Percentiles rank a stretch among this genome's conserved stretches.
Evolutionary conservation across 768 basidiomycete species (phyloP).

Genomic region (Nevesoporus exiguus): DNA sequence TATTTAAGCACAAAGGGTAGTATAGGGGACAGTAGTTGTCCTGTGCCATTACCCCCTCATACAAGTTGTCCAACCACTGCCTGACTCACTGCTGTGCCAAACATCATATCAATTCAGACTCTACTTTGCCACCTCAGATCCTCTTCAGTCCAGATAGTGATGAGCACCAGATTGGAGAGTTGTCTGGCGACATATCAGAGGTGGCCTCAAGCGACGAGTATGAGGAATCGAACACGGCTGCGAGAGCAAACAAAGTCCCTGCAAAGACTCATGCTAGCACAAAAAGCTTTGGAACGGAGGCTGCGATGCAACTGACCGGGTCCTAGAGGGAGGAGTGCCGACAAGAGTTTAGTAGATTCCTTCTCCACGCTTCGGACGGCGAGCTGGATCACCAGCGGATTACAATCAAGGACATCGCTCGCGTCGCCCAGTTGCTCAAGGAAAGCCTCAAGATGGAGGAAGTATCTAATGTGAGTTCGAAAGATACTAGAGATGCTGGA

Average conservation of each 20-base stretch:
- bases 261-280: neutral
- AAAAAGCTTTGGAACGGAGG: neutral
- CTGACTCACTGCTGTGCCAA: no score
- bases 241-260: constrained; percentile 9
- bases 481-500: constrained; percentile 80
- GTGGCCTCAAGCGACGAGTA: constrained; percentile 32
- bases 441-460: constrained; percentile 76
- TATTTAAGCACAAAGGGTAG: no score
- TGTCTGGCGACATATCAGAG: constrained; percentile 20
- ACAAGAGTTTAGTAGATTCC: constrained; percentile 69
- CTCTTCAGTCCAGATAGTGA: constrained; percentile 33
- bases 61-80: no score
- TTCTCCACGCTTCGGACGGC: constrained; percentile 48
- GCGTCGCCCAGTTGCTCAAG: constrained; percentile 58
- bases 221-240: constrained; percentile 13
- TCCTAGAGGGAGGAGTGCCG: constrained; percentile 54
- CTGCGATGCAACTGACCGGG: constrained; percentile 37
- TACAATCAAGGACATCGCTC: constrained; percentile 62
- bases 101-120: no score
- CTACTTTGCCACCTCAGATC: no score
- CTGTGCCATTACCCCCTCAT: no score
- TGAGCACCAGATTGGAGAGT: constrained; percentile 25
- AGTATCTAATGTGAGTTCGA: constrained; percentile 36
- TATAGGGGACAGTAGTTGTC: no score
- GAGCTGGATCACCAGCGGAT: constrained; percentile 53